Percentiles rank a stretch among this genome's conserved stretches.
phyloP scores from a whole-genome alignment of 768 basidiomycete species.

The Melanogaster broomeanus region DNA sequence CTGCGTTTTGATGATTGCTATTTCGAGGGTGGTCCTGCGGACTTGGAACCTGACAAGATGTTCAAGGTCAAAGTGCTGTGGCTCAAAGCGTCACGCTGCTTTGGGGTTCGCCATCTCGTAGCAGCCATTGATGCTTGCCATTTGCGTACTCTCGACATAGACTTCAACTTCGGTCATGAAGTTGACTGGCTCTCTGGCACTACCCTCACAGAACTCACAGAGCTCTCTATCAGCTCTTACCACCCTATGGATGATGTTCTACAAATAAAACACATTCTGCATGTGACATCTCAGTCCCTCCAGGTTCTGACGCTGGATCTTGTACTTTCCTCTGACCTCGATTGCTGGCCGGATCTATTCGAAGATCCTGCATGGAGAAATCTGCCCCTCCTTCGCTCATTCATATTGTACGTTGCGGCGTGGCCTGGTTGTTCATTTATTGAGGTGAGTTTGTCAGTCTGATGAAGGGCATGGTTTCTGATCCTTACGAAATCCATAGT shows the following conservation, averaged over 20 bases:
- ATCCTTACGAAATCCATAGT: constrained; percentile 4
- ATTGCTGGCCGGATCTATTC: not conserved
- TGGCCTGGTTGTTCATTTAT: too few relatives aligned
- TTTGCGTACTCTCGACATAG: not conserved
- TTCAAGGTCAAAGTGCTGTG: constrained; percentile 6
- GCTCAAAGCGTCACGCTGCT: not conserved
- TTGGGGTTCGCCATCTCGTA: not conserved
- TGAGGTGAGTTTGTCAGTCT: too few relatives aligned
- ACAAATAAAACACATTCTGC: too few relatives aligned
- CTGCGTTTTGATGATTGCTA: constrained; percentile 11
- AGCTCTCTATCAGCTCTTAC: too few relatives aligned
- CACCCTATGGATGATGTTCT: too few relatives aligned
- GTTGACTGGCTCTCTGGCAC: not conserved
- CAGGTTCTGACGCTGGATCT: too few relatives aligned
- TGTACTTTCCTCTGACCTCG: too few relatives aligned
- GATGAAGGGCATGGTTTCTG: not conserved
- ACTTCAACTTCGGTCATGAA: not conserved
- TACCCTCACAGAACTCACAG: constrained; percentile 7
- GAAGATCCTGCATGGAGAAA: not conserved
- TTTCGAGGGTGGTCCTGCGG: constrained; percentile 1
- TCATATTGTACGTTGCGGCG: too few relatives aligned
- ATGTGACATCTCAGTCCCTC: too few relatives aligned
- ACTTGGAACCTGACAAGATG: not conserved
- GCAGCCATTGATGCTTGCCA: not conserved
- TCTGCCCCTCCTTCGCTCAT: not conserved